Evolutionary conservation across 257 asterid species (phyloP).

Genomic region (Penstemon newberryi): DNA sequence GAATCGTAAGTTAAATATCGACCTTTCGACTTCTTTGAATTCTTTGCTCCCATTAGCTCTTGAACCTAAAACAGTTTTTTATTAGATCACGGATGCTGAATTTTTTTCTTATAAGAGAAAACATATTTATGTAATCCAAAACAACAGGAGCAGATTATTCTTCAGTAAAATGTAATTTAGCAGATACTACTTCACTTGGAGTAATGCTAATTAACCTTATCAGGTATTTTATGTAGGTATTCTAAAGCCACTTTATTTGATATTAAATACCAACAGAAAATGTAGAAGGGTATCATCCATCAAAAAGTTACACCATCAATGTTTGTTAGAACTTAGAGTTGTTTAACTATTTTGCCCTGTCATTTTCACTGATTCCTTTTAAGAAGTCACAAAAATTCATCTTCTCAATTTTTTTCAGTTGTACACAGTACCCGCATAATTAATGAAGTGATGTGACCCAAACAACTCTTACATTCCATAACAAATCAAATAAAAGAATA

Average conservation of each 20-base stretch:
- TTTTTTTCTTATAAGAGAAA: background rate
- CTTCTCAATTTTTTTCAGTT: too few relatives aligned
- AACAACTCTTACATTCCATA: too few relatives aligned
- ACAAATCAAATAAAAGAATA: too few relatives aligned
- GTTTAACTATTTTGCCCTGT: background rate
- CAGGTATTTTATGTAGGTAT: background rate
- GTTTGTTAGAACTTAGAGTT: background rate
- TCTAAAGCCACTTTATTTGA: conserved; percentile 1
- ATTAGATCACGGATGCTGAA: background rate
- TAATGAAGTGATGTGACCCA: too few relatives aligned
- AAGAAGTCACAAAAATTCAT: too few relatives aligned
- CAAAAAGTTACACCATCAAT: background rate
- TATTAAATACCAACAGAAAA: background rate
- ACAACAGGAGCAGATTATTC: conserved; percentile 7
- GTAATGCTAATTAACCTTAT: background rate
- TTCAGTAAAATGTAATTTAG: background rate
- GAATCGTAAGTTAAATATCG: conserved; percentile 75
- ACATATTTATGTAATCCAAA: conserved; percentile 12
- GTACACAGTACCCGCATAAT: too few relatives aligned
- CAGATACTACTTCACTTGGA: background rate
- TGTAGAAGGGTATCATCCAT: background rate
- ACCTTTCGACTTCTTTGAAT: conserved; percentile 68
- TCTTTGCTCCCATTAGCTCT: conserved; percentile 77
- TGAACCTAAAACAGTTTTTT: conserved; percentile 22
- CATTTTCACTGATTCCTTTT: background rate